Conservation (phyloP, 1,139 yeast genomes). For the Blastobotrys serpentis region DNA sequence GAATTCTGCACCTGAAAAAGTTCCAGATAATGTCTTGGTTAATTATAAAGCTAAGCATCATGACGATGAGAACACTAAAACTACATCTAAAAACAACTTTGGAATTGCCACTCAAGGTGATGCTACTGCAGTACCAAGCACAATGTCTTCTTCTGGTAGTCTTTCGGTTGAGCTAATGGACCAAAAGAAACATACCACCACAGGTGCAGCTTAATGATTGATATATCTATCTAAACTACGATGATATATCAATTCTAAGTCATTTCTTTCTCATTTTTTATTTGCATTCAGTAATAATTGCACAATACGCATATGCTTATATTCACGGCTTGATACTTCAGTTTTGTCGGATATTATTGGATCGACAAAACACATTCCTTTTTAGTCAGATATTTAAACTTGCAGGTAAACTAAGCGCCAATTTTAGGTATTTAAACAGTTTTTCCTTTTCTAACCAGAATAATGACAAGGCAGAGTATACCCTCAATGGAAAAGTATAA, state of each 20-base stretch:
- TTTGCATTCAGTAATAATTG: not conserved
- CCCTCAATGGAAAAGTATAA: no score
- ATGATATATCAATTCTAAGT: not conserved
- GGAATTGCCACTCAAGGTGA: not conserved
- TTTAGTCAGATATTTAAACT: no score
- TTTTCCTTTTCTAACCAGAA: no score
- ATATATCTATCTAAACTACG: not conserved
- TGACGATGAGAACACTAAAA: not conserved
- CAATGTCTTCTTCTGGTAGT: not conserved
- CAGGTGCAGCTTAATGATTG: not conserved
- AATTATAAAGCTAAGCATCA: not conserved
- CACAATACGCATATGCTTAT: not conserved
- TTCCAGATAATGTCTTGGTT: not conserved
- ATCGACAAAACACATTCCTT: no score
- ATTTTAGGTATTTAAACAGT: no score
- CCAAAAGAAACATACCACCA: conserved; percentile 7
- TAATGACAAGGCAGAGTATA: no score
- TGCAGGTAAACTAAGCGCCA: no score
- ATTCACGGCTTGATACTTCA: no score
- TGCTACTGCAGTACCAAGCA: not conserved
- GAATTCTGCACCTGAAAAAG: conserved; percentile 9
- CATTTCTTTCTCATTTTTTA: not conserved
- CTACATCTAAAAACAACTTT: not conserved
- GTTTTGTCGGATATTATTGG: no score
- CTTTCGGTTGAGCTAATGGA: not conserved